Base-by-base conservation (phyloP, 2,329 filamentous ascomycete genomes). In the Ambrosiella xylebori region DNA sequence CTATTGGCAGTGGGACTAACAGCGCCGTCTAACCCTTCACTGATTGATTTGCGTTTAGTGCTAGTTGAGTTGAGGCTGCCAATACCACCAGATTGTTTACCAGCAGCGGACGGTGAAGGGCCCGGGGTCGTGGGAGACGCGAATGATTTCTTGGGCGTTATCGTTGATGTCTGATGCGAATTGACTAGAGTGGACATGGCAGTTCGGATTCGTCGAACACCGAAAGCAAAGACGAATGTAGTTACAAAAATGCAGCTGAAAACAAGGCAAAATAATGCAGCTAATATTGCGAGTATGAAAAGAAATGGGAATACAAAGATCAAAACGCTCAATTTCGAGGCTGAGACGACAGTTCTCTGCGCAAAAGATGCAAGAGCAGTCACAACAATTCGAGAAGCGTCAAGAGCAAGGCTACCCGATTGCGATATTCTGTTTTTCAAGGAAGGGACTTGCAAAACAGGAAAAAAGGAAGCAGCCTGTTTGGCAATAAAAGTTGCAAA, bases 241-340 rank as follows among this genome's bases (percentile, higher is more conserved):
- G 27, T 44, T 15, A 61, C 56, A 35, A 56, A 61, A 9, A 61
- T 56, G 45, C 40, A 56, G 40, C 52, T 58, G 51, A 58, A 56
- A 8, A 61, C 13, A 35, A 61, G 47, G 56, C 59, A 53, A 54
- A 61, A 56, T 6, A 56, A 56, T 52, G 59, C 37, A 37, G 56
- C 53, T 40, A 27, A 49, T 19, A 56, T 13, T 44, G 54, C 19
- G 35, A 61, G 49, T 13, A 56, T 7, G 40, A 58, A 19, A 13
- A 61, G 53, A 19, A 56, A 49, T 40, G 56, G 56, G 4, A 49
- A 56, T 40, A 19, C 47, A 17, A 58, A 9, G 49, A 61, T 19
- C 50, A 61, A 39, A 38, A 61, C 35, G 8, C 17, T 11, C 17
- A 35, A n/a, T 17, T 19, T 1, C 27, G 47, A 51, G 13, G 47